These are phyloP conservation scores for Trichoderma sp. DNA, from an alignment of 2,329 filamentous ascomycete species.

Conservation along the genomic window DNA sequence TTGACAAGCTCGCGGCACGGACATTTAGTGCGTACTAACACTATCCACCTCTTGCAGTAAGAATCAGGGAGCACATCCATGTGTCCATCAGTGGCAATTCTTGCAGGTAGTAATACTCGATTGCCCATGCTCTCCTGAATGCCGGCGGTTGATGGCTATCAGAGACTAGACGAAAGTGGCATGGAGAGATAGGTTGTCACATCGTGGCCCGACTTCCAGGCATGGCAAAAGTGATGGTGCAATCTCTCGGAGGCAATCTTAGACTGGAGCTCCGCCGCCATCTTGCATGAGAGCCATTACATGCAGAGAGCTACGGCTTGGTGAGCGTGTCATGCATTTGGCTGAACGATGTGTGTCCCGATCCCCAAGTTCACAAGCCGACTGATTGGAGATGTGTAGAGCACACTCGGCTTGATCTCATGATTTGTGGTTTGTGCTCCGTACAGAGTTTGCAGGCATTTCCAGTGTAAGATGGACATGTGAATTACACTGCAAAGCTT, in stretches of 20 bases:
- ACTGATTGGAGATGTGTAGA: not conserved
- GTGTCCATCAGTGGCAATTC: not conserved
- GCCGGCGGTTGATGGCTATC: not conserved
- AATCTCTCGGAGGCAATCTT: not conserved
- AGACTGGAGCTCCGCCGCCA: not conserved
- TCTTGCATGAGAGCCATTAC: not conserved
- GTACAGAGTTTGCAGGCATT: not conserved
- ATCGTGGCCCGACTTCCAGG: slow-evolving; percentile 2
- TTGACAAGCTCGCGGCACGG: not conserved
- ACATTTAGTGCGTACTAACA: not conserved
- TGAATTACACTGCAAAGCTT: not conserved
- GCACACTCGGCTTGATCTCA: not conserved
- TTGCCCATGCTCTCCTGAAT: not conserved
- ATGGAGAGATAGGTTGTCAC: not conserved
- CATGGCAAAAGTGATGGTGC: not conserved
- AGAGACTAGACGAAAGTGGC: not conserved
- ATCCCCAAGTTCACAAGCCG: not conserved
- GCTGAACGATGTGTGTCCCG: not conserved
- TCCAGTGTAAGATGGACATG: not conserved
- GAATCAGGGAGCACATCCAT: not conserved
- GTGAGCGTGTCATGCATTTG: not conserved
- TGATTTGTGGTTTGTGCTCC: not conserved
- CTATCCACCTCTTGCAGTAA: not conserved
- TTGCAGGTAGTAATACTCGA: not conserved
- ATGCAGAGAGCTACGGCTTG: not conserved